These are phyloP conservation scores for Triadica sebifera DNA, from an alignment of 345 rosid genomes.

Conservation along the genomic window DNA sequence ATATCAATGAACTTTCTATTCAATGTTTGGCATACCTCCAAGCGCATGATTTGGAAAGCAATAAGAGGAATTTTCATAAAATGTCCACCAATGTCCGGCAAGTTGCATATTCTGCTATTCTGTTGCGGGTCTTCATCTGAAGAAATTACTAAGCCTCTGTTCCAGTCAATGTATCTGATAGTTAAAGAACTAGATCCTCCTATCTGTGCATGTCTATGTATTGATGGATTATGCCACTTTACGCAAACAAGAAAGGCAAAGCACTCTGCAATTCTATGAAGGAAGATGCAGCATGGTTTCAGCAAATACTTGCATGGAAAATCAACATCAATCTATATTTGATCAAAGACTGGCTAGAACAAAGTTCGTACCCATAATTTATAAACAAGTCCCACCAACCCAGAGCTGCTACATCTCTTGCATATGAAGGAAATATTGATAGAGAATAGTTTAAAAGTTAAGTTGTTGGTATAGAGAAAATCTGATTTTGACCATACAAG, in stretches of 20 bases:
- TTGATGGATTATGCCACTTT: constrained; percentile 84
- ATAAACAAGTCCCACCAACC: constrained; percentile 98
- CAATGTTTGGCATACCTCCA: constrained; percentile 55
- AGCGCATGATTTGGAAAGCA: constrained; percentile 68
- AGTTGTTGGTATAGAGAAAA: background rate
- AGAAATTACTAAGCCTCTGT: constrained; percentile 57
- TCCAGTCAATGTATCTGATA: constrained; percentile 65
- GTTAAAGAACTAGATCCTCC: constrained; percentile 47
- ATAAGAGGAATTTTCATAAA: constrained; percentile 79
- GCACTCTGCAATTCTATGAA: constrained; percentile 81
- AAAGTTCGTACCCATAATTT: constrained; percentile 62
- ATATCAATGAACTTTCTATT: background rate
- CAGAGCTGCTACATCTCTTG: constrained; percentile 80
- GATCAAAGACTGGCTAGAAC: constrained; percentile 8
- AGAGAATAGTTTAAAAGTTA: background rate
- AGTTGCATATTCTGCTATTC: constrained; percentile 51
- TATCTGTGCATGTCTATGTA: constrained; percentile 57
- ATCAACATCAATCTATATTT: constrained; percentile 5
- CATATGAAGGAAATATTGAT: constrained; percentile 11
- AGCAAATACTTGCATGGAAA: background rate
- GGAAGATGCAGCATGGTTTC: constrained; percentile 18
- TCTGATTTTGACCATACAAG: background rate
- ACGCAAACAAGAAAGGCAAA: constrained; percentile 91
- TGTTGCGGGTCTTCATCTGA: constrained; percentile 56
- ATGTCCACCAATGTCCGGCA: constrained; percentile 88